Evolutionary conservation across 2,329 filamentous ascomycete genomes (phyloP).

Genomic region (Macrophomina pseudophaseolina): DNA sequence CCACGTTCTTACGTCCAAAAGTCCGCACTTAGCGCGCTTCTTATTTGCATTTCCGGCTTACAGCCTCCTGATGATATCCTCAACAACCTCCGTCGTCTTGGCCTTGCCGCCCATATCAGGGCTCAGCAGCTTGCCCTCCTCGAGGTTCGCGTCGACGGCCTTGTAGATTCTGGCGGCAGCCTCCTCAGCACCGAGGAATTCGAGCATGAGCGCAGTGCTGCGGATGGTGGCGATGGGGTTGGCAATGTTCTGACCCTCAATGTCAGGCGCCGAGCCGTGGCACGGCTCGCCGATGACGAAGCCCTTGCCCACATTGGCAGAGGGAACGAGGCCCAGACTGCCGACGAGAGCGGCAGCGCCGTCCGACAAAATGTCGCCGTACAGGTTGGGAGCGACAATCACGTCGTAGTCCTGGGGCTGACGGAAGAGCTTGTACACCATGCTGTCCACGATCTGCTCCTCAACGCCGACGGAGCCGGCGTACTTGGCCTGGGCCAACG

Average conservation of each 20-base stretch:
- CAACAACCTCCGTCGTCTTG: constrained; percentile 82
- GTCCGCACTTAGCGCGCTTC: neutral
- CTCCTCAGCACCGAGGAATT: constrained; percentile 86
- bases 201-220: constrained; percentile 91
- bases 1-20: neutral
- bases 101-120: constrained; percentile 91
- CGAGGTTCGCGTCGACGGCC: constrained; percentile 88
- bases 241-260: constrained; percentile 88
- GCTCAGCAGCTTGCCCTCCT: constrained; percentile 79
- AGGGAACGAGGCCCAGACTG: constrained; percentile 88
- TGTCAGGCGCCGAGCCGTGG: constrained; percentile 95
- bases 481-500: constrained; percentile 71
- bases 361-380: constrained; percentile 96
- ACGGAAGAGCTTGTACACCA: constrained; percentile 99
- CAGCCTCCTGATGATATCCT: constrained; percentile 83
- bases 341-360: constrained; percentile 93
- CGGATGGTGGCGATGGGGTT: constrained; percentile 96
- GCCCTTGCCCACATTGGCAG: constrained; percentile 89
- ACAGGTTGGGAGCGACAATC: constrained; percentile 95
- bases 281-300: constrained; percentile 98
- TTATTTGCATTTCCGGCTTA: constrained; percentile 50
- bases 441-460: constrained; percentile 98
- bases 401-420: constrained; percentile 96
- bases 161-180: constrained; percentile 90
- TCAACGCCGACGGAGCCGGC: constrained; percentile 69